A percentile compares a stretch with the other conserved stretches of the same genome.
phyloP scores from a whole-genome alignment of 169 alveolate genomes.

The Eimeria necatrix region DNA sequence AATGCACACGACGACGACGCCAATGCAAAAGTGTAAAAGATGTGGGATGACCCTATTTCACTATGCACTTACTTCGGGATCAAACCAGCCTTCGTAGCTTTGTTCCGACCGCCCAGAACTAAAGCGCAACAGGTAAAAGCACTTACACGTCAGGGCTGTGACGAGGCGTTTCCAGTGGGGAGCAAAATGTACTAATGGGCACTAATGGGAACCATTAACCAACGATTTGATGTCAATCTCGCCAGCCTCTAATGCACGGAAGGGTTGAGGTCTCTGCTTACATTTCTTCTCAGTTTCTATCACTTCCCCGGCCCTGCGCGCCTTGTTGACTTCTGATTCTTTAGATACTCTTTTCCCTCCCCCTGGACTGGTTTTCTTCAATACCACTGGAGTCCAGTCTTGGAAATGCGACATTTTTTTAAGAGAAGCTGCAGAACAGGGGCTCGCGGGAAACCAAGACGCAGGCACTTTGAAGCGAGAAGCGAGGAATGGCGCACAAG shows the following conservation, averaged over 20 bases:
- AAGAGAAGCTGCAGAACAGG: neutral
- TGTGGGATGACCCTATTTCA: neutral
- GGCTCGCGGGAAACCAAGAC: neutral
- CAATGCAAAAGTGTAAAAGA: too few relatives aligned
- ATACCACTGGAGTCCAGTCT: constrained; percentile 84
- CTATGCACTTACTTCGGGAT: constrained; percentile 74
- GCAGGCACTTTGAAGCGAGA: too few relatives aligned
- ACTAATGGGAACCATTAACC: too few relatives aligned
- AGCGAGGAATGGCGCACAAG: too few relatives aligned
- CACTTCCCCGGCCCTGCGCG: constrained; percentile 81
- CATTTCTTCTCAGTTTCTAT: constrained; percentile 83
- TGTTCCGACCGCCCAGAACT: constrained; percentile 76
- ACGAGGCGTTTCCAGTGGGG: too few relatives aligned
- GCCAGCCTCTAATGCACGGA: too few relatives aligned
- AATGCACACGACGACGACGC: too few relatives aligned
- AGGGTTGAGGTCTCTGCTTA: neutral
- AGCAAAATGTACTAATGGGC: too few relatives aligned
- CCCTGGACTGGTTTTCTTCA: constrained; percentile 81
- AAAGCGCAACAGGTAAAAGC: neutral
- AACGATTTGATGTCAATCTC: too few relatives aligned
- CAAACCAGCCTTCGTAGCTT: constrained; percentile 57
- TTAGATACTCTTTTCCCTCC: constrained; percentile 79
- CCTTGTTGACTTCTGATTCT: constrained; percentile 83
- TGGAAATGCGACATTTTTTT: constrained; percentile 71
- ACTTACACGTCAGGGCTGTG: too few relatives aligned